Evolutionary conservation across 2,329 filamentous ascomycete genomes (phyloP), one percentile per base, ranked within the genome.

Genomic region (Dissoconium aciculare): DNA sequence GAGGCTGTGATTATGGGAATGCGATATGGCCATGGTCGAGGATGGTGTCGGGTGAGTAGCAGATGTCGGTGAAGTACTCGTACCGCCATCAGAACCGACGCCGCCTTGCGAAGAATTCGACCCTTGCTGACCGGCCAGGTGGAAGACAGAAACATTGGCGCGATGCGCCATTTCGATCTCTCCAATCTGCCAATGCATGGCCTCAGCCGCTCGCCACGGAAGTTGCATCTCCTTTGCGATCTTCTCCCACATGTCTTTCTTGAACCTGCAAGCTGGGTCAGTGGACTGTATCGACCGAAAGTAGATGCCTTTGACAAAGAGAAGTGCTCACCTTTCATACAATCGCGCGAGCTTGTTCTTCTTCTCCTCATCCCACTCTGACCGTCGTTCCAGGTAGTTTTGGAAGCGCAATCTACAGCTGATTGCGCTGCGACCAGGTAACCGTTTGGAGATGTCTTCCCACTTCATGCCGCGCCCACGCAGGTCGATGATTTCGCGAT

Each of bases 151-250:
- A 21, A 89, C 83, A 26, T 89, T 89, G 25, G 87, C 87, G 35
- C 87, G 77, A 38, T 79, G 72, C 28, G 85, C 85, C 83, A 98
- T 95, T 47, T 95, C 89, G 45, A 75, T 66, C 54, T 93, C 83
- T 39, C 87, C 87, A 33, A 98, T 66, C 50, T 92, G 80, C 87
- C 89, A 98, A 58, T 95, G 89, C 85, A 94, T 94, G 4, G 83
- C 85, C 58, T 98, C 87, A 28, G 82, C 87, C 11, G 89, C 84
- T 49, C 89, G 71, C 87, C 87, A 95, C 19, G 87, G 89, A 34
- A 94, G 77, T 16, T 75, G 76, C 76, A 98, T 87, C 57, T 95
- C 87, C 54, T 89, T 83, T 25, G 85, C 84, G 13, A 95, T 80
- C 50, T 87, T 89, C 37, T 81, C 75, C 87, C 87, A 98, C 83